These are phyloP conservation scores for Massarina eburnea DNA, from an alignment of 2,329 filamentous ascomycete genomes.

Conservation along the genomic window DNA sequence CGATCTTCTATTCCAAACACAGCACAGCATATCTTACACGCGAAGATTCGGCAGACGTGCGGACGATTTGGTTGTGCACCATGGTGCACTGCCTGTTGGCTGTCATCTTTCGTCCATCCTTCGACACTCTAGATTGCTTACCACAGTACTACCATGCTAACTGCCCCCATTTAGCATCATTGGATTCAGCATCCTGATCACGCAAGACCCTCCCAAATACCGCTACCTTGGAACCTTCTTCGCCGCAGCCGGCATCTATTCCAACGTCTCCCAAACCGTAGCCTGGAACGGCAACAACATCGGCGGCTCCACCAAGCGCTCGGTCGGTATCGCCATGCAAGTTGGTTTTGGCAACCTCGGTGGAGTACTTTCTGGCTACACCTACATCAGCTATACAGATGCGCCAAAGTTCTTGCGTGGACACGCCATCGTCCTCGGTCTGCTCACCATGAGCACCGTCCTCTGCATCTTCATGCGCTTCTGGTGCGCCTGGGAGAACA, in stretches of 20 bases:
- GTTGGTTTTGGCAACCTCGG: constrained; percentile 51
- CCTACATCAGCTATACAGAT: constrained; percentile 45
- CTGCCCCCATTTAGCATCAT: constrained; percentile 20
- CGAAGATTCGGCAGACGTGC: no score
- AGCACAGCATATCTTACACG: no score
- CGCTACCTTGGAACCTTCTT: constrained; percentile 47
- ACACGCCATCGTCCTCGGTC: constrained; percentile 46
- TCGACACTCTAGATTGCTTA: background rate
- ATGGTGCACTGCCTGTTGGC: background rate
- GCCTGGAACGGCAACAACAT: constrained; percentile 62
- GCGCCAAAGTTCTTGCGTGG: constrained; percentile 44
- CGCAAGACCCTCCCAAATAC: constrained; percentile 29
- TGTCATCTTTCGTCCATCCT: background rate
- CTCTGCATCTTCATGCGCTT: constrained; percentile 57
- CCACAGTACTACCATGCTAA: background rate
- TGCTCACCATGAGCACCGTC: constrained; percentile 47
- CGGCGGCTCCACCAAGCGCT: constrained; percentile 54
- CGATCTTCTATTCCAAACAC: background rate
- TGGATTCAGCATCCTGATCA: constrained; percentile 45
- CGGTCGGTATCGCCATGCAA: constrained; percentile 57
- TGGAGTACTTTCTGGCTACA: constrained; percentile 50
- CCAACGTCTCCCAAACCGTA: constrained; percentile 55
- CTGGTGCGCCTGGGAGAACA: constrained; percentile 58
- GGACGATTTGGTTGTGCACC: background rate
- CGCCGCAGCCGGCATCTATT: constrained; percentile 50